These are phyloP conservation scores for Saccharomycopsis vini DNA, from an alignment of 805 yeast species.

Conservation along the genomic window DNA sequence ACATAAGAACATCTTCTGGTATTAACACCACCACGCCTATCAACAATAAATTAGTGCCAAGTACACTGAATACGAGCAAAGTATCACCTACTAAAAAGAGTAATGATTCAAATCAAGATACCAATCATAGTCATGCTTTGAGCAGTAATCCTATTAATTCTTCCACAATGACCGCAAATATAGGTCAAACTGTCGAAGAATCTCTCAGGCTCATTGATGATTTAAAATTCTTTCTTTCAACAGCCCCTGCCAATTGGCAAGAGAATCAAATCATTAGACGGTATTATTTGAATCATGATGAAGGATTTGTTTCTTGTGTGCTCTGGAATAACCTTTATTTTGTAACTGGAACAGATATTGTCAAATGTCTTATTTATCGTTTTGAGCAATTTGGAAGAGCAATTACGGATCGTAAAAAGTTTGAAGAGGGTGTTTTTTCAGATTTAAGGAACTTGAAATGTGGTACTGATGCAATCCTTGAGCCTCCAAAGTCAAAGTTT, in stretches of 20 bases:
- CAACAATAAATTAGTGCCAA: neutral
- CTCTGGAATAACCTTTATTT: slow-evolving; percentile 85
- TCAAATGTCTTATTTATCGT: slow-evolving; percentile 80
- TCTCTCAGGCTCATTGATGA: slow-evolving; percentile 61
- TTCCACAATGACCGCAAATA: neutral
- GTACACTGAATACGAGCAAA: neutral
- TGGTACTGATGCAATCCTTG: slow-evolving; percentile 80
- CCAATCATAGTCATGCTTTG: neutral
- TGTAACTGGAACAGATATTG: slow-evolving; percentile 94
- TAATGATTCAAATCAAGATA: neutral
- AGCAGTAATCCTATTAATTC: neutral
- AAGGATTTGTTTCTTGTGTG: slow-evolving; percentile 87
- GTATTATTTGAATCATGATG: slow-evolving; percentile 77
- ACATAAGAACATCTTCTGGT: neutral
- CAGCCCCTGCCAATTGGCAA: slow-evolving; percentile 95
- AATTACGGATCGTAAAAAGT: slow-evolving; percentile 79
- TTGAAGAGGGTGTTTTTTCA: slow-evolving; percentile 92
- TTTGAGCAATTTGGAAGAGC: slow-evolving; percentile 85
- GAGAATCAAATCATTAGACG: slow-evolving; percentile 79
- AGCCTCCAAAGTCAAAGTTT: slow-evolving; percentile 78
- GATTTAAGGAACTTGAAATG: slow-evolving; percentile 81
- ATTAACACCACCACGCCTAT: neutral
- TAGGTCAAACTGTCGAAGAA: slow-evolving; percentile 31
- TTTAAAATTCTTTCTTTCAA: slow-evolving; percentile 74
- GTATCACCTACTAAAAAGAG: neutral